Base-by-base conservation (phyloP, 1,284 basidiomycete genomes). In the Inonotus obliquus region DNA sequence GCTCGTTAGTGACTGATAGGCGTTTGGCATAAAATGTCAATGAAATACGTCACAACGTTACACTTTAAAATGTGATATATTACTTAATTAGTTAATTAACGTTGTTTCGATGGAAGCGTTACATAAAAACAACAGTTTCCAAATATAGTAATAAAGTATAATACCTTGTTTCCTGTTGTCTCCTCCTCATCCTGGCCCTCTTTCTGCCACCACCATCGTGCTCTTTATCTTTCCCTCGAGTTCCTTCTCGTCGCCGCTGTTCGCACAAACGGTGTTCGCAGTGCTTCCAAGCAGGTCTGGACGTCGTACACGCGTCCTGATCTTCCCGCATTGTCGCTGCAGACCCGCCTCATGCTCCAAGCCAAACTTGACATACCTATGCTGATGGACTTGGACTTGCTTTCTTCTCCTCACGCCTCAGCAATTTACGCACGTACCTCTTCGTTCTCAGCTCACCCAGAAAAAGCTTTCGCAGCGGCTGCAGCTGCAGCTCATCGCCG, bases 371-470 rank as follows among this genome's bases (percentile, higher is more conserved):
- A 59, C 39, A 11, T 23, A 29, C 57, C 37, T 44, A 52, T 55
- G 56, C 48, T 63, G 49, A 59, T 59, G 57, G 61, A 63, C 53
- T 49, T 56, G 39, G 57, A 59, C 37, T 35, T 35, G 25, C 51
- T 32, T 47, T 49, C 41, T 54, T 49, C 49, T 19, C 23, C 53
- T 44, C 29, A 35, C 17, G 41, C 54, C 35, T 35, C 54, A 25
- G 45, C 47, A 17, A 9, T 32, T 9, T 38, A 52, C 56, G 38
- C 61, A 19, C 57, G 61, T 32, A 59, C 53, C 19, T 63, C 57
- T 32, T 59, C 57, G n/a, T 27, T 53, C 35, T 57, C 57, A 11
- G 2, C 41, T 4, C 17, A 59, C 17, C 19, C 41, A 19, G 41
- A 44, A 44, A 44, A 44, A 17, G 41, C 19, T 7, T 44, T 21